Conservation (phyloP, 345 rosid genomes). For the Brassica napus region DNA sequence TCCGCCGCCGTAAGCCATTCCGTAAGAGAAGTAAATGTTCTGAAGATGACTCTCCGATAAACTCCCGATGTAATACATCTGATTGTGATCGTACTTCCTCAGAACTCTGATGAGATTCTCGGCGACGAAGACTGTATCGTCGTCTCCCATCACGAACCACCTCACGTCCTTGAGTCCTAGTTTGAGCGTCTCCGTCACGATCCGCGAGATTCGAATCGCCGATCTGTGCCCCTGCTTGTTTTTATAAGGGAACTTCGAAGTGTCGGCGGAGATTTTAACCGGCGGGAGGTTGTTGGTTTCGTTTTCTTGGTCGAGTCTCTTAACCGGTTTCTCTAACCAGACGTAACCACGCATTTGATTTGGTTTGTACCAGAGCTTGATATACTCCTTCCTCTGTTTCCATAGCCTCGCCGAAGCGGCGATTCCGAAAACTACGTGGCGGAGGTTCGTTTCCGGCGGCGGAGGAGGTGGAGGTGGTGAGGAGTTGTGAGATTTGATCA, state of each 20-base stretch:
- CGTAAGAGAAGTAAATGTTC: constrained; percentile 90
- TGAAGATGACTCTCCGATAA: constrained; percentile 92
- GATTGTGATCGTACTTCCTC: constrained; percentile 77
- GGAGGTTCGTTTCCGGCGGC: constrained; percentile 47
- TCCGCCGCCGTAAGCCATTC: constrained; percentile 99
- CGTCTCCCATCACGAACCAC: constrained; percentile 99
- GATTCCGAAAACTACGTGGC: constrained; percentile 84
- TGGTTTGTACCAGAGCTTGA: constrained; percentile 82
- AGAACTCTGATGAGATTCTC: constrained; percentile 78
- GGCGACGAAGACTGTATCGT: constrained; percentile 84
- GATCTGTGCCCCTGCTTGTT: constrained; percentile 93
- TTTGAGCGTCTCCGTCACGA: constrained; percentile 85
- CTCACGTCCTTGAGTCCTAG: constrained; percentile 66
- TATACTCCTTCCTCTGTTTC: constrained; percentile 81
- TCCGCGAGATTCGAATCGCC: constrained; percentile 87
- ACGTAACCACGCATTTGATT: constrained; percentile 77
- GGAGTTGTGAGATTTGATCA: background rate
- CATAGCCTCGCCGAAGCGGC: constrained; percentile 93
- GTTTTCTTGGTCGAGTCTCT: constrained; percentile 30
- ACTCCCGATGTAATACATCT: constrained; percentile 93
- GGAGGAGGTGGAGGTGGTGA: constrained; percentile 5
- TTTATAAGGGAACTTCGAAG: constrained; percentile 68
- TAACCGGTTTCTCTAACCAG: constrained; percentile 75
- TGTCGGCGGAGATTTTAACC: constrained; percentile 68
- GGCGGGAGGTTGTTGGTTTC: constrained; percentile 52